phyloP scores from a whole-genome alignment of 805 yeast species.

The Wickerhamiella spandovensis region DNA sequence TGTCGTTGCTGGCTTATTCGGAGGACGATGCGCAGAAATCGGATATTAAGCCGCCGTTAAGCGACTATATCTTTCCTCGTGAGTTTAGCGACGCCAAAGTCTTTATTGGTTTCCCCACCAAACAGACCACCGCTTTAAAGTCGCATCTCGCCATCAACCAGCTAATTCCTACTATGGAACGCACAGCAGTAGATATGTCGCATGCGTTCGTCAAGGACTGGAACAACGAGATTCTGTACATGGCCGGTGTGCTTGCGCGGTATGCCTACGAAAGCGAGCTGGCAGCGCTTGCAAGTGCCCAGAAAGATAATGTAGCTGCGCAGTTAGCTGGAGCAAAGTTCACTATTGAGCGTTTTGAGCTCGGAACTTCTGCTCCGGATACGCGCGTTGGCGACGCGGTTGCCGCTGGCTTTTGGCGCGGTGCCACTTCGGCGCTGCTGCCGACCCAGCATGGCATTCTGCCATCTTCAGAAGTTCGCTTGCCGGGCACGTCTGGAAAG shows the following conservation, averaged over 20 bases:
- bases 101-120: slow-evolving; percentile 31
- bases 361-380: slow-evolving; percentile 27
- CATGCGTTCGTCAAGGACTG: slow-evolving; percentile 29
- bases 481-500: slow-evolving; percentile 15
- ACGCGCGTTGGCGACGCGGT: slow-evolving; percentile 23
- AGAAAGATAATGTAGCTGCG: not conserved
- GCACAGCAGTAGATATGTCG: slow-evolving; percentile 31
- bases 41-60: slow-evolving; percentile 23
- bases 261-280: slow-evolving; percentile 27
- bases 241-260: slow-evolving; percentile 27
- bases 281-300: slow-evolving; percentile 2
- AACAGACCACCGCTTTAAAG: slow-evolving; percentile 27
- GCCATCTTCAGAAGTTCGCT: slow-evolving; percentile 20
- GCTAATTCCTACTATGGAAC: slow-evolving; percentile 31
- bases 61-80: slow-evolving; percentile 26
- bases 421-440: slow-evolving; percentile 19
- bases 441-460: slow-evolving; percentile 24
- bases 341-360: slow-evolving; percentile 21
- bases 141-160: slow-evolving; percentile 28
- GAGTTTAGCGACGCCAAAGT: slow-evolving; percentile 26
- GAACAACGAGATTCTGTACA: slow-evolving; percentile 27
- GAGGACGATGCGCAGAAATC: slow-evolving; percentile 21
- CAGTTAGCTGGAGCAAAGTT: slow-evolving; percentile 15
- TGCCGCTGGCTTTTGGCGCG: slow-evolving; percentile 27
- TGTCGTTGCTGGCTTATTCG: slow-evolving; percentile 23